Evolutionary conservation across 805 yeast species (phyloP), one percentile per base, ranked within the genome.

Genomic region (Hanseniaspora valbyensis): DNA sequence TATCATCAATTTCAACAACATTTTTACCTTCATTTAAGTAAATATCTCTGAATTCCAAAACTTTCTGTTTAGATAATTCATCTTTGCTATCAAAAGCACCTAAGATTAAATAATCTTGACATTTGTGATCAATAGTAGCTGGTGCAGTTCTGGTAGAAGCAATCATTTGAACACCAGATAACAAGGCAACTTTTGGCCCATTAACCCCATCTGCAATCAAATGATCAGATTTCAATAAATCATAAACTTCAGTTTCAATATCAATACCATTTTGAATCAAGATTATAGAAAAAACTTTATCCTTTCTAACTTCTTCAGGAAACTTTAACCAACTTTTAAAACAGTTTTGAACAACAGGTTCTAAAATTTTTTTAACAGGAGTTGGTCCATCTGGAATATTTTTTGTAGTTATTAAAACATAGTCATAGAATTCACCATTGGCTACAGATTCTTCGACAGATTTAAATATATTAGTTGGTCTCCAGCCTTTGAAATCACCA

Each of bases 241-340:
- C 63, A 49, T 75, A 65, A 18, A 80, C 66, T 13, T 81, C 80
- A 54, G 69, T 67, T 42, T 54, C 85, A 48, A 77, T 70, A 50
- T 77, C 84, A 53, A 81, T 67, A 0, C 86, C 88, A 59, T 80
- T 81, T 62, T 81, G 87, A 49, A 81, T 65, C 50, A 82, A 68
- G 1, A 81, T 72, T 39, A 80, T 65, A 13, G 76, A 64, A 5
- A 81, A 72, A 25, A 51, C 43, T 24, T 57, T 57, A 2, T 53
- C 46, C 26, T 39, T 34, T 30, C 32, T 48, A 32, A 32, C 29
- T 28, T 48, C 44, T 33, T 48, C 51, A 25, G 38, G 14, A 8
- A 49, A 29, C 3, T 16, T 32, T 6, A 21, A 34, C 53, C 53
- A 51, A 18, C 34, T 51, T 14, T 33, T 40, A 30, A 51, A 44